Conservation (phyloP, 768 basidiomycete genomes). For the Termitomyces sp. region DNA sequence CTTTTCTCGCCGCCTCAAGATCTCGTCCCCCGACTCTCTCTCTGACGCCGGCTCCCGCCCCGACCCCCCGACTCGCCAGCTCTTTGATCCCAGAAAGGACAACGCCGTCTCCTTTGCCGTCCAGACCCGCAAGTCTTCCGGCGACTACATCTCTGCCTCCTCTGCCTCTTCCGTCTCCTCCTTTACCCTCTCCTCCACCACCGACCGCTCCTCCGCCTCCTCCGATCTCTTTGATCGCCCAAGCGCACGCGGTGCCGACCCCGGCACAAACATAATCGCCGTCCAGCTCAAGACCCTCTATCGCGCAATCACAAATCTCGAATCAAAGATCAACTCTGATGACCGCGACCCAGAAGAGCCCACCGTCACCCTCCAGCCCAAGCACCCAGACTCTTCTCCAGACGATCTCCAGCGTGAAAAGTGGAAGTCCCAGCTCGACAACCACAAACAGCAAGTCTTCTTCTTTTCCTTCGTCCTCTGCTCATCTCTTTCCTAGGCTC, state of each 20-base stretch:
- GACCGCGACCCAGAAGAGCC: slow-evolving; percentile 40
- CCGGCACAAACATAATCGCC: slow-evolving; percentile 60
- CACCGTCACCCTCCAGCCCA: slow-evolving; percentile 39
- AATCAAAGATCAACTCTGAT: slow-evolving; percentile 62
- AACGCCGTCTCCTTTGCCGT: slow-evolving; percentile 85
- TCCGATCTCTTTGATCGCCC: slow-evolving; percentile 63
- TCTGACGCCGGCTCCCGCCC: slow-evolving; percentile 52
- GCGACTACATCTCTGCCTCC: slow-evolving; percentile 68
- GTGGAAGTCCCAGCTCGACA: slow-evolving; percentile 62
- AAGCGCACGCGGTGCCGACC: slow-evolving; percentile 44
- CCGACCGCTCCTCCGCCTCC: slow-evolving; percentile 68
- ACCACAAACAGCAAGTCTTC: slow-evolving; percentile 79
- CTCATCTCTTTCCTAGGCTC: slow-evolving; percentile 43
- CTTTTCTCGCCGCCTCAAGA: slow-evolving; percentile 66
- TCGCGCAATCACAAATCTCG: slow-evolving; percentile 73
- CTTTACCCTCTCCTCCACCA: slow-evolving; percentile 75
- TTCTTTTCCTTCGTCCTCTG: not conserved
- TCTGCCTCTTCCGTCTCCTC: slow-evolving; percentile 74
- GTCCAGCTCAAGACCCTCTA: slow-evolving; percentile 78
- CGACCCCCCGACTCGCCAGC: slow-evolving; percentile 42
- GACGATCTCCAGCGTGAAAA: slow-evolving; percentile 71
- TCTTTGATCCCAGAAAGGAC: slow-evolving; percentile 88
- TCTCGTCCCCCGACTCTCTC: slow-evolving; percentile 55
- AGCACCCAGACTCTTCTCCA: slow-evolving; percentile 14
- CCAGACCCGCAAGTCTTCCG: slow-evolving; percentile 56